These are phyloP conservation scores for Fomitopsis serialis DNA, from an alignment of 768 basidiomycete genomes.

Conservation along the genomic window DNA sequence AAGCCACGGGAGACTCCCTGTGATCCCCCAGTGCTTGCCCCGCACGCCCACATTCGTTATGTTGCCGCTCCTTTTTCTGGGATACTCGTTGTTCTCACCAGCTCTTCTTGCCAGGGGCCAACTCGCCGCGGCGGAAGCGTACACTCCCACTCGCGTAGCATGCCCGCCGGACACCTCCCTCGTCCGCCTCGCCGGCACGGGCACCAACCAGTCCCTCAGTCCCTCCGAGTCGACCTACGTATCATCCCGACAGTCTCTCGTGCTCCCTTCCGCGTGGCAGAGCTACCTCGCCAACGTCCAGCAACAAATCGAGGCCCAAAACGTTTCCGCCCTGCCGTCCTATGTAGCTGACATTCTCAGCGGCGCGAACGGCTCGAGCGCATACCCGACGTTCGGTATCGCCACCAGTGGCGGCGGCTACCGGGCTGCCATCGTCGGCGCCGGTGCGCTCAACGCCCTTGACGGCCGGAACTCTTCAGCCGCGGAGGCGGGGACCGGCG, in stretches of 20 bases:
- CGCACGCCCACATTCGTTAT: neutral
- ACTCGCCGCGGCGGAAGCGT: conserved; percentile 11
- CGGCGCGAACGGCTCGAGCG: conserved; percentile 5
- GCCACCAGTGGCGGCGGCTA: conserved; percentile 54
- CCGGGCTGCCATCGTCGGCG: conserved; percentile 49
- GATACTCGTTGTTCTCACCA: neutral
- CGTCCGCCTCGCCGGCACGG: conserved; percentile 12
- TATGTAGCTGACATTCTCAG: conserved; percentile 30
- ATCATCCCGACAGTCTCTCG: conserved; percentile 24
- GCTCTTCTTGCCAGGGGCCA: conserved; percentile 4
- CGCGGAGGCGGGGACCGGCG: conserved; percentile 37
- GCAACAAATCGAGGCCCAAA: conserved; percentile 11
- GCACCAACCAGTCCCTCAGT: conserved; percentile 23
- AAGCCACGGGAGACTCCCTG: too few relatives aligned
- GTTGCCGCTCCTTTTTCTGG: neutral
- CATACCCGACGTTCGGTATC: conserved; percentile 40
- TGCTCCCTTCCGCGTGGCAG: conserved; percentile 35
- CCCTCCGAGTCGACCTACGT: conserved; percentile 33
- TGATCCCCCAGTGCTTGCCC: too few relatives aligned
- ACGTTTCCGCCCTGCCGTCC: conserved; percentile 19
- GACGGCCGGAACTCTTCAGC: conserved; percentile 45
- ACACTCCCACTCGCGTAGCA: conserved; percentile 12
- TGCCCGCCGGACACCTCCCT: conserved; percentile 17
- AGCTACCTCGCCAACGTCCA: conserved; percentile 34
- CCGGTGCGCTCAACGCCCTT: conserved; percentile 41